Evolutionary conservation across 2,329 filamentous ascomycete genomes (phyloP).

Genomic region (Fusarium bactridioides): DNA sequence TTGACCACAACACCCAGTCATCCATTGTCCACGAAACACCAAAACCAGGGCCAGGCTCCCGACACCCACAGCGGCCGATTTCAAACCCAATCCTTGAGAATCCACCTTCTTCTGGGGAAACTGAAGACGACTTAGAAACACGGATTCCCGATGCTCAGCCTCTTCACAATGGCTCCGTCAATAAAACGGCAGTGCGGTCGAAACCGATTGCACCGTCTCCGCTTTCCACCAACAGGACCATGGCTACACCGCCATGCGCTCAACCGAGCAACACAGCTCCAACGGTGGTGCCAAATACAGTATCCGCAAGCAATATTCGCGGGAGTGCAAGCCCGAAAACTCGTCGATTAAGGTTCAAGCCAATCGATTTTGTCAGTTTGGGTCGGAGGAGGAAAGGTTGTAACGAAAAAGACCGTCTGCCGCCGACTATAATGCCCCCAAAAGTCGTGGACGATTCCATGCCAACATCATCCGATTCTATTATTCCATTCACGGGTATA

Average conservation of each 20-base stretch:
- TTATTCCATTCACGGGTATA: slow-evolving; percentile 41
- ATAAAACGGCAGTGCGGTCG: slow-evolving; percentile 34
- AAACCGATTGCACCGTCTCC: slow-evolving; percentile 27
- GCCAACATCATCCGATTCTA: slow-evolving; percentile 42
- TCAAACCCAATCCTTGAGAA: slow-evolving; percentile 9
- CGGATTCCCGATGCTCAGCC: slow-evolving; percentile 44
- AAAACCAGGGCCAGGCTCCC: slow-evolving; percentile 15
- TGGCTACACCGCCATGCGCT: slow-evolving; percentile 46
- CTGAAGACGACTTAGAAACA: slow-evolving; percentile 50
- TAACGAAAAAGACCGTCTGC: slow-evolving; percentile 30
- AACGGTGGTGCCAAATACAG: slow-evolving; percentile 31
- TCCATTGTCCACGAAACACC: slow-evolving; percentile 40
- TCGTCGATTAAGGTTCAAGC: slow-evolving; percentile 38
- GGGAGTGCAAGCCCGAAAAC: background rate
- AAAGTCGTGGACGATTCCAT: slow-evolving; percentile 37
- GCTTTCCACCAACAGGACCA: slow-evolving; percentile 10
- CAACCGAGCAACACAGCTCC: slow-evolving; percentile 41
- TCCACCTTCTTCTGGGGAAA: slow-evolving; percentile 29
- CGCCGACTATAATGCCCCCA: slow-evolving; percentile 36
- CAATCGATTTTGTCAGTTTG: slow-evolving; percentile 26
- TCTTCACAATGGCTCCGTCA: slow-evolving; percentile 31
- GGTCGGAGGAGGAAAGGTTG: slow-evolving; percentile 25
- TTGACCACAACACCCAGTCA: slow-evolving; percentile 20
- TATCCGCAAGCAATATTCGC: background rate
- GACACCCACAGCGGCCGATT: slow-evolving; percentile 8